These are phyloP conservation scores for Galerina sulciceps DNA, from an alignment of 768 basidiomycete species.

Conservation along the genomic window DNA sequence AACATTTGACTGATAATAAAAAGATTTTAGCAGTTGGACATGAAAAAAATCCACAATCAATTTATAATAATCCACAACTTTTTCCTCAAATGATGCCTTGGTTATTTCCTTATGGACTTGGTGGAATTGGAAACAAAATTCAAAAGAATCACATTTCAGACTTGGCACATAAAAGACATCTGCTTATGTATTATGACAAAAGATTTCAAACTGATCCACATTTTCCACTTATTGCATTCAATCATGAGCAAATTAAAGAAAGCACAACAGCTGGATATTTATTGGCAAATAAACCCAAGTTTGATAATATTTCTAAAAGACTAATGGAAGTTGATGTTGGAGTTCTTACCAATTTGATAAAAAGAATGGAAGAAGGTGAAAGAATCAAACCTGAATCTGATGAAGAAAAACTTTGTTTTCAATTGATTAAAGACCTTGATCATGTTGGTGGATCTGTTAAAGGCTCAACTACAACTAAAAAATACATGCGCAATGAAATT, in stretches of 20 bases:
- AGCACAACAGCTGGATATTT: constrained; percentile 27
- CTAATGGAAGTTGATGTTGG: constrained; percentile 25
- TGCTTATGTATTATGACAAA: constrained; percentile 44
- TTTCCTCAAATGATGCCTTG: constrained; percentile 44
- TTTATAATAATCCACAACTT: constrained; percentile 38
- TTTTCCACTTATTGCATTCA: constrained; percentile 43
- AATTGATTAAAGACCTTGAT: constrained; percentile 28
- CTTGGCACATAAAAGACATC: constrained; percentile 26
- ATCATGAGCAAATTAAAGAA: constrained; percentile 40
- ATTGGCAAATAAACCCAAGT: constrained; percentile 26
- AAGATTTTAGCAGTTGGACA: constrained; percentile 33
- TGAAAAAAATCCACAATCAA: constrained; percentile 25
- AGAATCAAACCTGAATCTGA: constrained; percentile 20
- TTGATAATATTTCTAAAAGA: constrained; percentile 26
- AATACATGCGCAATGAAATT: constrained; percentile 31
- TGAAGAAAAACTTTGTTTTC: constrained; percentile 23
- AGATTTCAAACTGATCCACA: constrained; percentile 37
- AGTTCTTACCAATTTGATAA: constrained; percentile 21
- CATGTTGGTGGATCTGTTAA: constrained; percentile 21
- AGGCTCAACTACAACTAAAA: constrained; percentile 28
- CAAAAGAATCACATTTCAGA: constrained; percentile 8
- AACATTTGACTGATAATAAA: constrained; percentile 28
- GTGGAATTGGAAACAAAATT: constrained; percentile 24
- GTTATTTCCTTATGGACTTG: constrained; percentile 44
- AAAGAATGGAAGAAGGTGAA: constrained; percentile 26